Evolutionary conservation across 257 asterid genomes (phyloP).

Genomic region (Lithospermum erythrorhizon): DNA sequence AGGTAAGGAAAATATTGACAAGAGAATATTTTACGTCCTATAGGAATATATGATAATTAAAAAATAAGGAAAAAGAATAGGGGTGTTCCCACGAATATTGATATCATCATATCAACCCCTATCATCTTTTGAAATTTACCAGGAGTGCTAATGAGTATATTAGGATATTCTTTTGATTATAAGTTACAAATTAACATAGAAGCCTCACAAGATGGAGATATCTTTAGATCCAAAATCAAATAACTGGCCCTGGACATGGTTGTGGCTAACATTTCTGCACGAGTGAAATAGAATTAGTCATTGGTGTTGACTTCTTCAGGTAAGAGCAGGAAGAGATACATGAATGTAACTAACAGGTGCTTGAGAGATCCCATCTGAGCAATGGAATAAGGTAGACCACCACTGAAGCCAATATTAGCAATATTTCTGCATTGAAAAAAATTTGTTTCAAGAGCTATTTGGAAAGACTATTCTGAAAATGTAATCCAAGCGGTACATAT

Average conservation of each 20-base stretch:
- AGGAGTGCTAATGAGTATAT: no score
- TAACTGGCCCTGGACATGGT: conserved; percentile 56
- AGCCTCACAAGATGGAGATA: conserved; percentile 65
- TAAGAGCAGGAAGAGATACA: neutral
- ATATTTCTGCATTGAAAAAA: conserved; percentile 48
- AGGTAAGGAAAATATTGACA: no score
- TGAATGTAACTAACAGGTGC: conserved; percentile 50
- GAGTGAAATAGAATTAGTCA: neutral
- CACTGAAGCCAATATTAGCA: conserved; percentile 55
- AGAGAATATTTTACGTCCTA: no score
- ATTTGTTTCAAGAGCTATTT: conserved; percentile 9
- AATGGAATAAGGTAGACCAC: conserved; percentile 63
- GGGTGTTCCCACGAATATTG: no score
- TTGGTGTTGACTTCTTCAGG: neutral
- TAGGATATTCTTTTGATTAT: neutral
- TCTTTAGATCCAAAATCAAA: conserved; percentile 42
- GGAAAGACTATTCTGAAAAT: conserved; percentile 1
- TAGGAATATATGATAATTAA: no score
- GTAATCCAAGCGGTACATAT: neutral
- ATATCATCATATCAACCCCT: no score
- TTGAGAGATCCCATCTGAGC: conserved; percentile 54
- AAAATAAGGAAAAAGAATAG: no score
- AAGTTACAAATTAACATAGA: neutral
- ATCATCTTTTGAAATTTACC: no score
- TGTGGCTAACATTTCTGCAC: conserved; percentile 69